These are phyloP conservation scores for Sparassis latifolia DNA, from an alignment of 1,284 basidiomycete species.

Conservation along the genomic window DNA sequence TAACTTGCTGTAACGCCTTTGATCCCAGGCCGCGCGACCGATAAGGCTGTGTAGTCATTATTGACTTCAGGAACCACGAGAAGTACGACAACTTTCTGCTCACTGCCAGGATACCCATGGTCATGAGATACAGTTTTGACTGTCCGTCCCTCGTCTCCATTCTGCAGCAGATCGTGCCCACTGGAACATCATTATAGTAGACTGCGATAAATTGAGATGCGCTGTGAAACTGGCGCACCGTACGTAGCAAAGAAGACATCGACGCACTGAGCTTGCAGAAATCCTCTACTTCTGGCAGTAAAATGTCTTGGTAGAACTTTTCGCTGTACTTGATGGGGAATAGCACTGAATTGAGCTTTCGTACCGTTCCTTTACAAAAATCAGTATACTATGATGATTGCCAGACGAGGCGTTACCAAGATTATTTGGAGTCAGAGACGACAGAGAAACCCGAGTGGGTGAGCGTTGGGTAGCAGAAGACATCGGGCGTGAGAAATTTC, in stretches of 20 bases:
- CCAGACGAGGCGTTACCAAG: constrained; percentile 28
- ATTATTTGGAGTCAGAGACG: constrained; percentile 72
- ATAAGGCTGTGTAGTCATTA: constrained; percentile 52
- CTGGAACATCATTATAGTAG: constrained; percentile 81
- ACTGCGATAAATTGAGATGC: constrained; percentile 34
- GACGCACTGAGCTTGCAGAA: constrained; percentile 72
- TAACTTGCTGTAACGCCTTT: constrained; percentile 54
- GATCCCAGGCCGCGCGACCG: constrained; percentile 68
- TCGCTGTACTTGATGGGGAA: constrained; percentile 81
- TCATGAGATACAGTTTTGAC: constrained; percentile 70
- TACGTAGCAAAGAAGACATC: not conserved
- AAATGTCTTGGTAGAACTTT: constrained; percentile 72
- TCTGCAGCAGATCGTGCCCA: constrained; percentile 77
- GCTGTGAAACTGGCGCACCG: not conserved
- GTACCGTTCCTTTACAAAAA: constrained; percentile 48
- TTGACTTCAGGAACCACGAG: constrained; percentile 4
- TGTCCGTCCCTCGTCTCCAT: constrained; percentile 58
- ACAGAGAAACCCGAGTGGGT: constrained; percentile 54
- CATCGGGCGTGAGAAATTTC: constrained; percentile 26
- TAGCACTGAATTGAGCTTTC: constrained; percentile 73
- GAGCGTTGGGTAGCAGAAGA: constrained; percentile 27
- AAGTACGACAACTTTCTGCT: constrained; percentile 21
- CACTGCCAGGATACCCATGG: constrained; percentile 78
- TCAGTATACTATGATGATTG: constrained; percentile 5
- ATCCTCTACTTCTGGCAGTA: constrained; percentile 63